phyloP scores from a whole-genome alignment of 1,284 basidiomycete species.

The Agaricales sp. region DNA sequence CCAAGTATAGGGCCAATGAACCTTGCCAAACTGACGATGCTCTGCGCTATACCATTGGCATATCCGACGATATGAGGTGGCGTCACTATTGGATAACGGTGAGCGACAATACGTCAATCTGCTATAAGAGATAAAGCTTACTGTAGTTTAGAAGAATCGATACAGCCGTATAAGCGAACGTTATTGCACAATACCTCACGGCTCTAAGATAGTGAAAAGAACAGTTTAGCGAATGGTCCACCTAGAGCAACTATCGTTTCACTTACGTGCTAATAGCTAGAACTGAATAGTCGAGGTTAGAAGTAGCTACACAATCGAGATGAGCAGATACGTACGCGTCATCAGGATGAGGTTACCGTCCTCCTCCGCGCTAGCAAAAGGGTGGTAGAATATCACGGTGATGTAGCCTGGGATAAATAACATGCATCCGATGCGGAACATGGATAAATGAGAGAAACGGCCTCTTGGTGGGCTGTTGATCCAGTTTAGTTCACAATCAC shows the following conservation, averaged over 20 bases:
- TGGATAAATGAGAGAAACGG: slow-evolving; percentile 73
- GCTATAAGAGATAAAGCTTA: slow-evolving; percentile 24
- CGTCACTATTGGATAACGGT: slow-evolving; percentile 43
- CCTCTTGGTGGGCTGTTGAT: slow-evolving; percentile 48
- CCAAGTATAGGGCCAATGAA: slow-evolving; percentile 73
- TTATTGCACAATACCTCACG: slow-evolving; percentile 64
- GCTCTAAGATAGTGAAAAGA: slow-evolving; percentile 32
- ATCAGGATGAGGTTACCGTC: slow-evolving; percentile 63
- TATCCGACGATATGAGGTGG: slow-evolving; percentile 67
- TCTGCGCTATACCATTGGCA: slow-evolving; percentile 76
- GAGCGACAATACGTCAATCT: slow-evolving; percentile 5
- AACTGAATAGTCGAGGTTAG: slow-evolving; percentile 25
- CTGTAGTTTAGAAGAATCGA: slow-evolving; percentile 77
- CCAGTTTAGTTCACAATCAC: neutral
- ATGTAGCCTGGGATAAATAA: slow-evolving; percentile 75
- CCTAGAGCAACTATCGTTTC: neutral
- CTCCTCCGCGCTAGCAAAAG: slow-evolving; percentile 48
- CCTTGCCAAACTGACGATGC: slow-evolving; percentile 73
- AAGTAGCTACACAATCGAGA: slow-evolving; percentile 7
- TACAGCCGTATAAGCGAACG: slow-evolving; percentile 71
- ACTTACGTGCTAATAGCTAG: slow-evolving; percentile 66
- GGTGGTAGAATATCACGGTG: slow-evolving; percentile 59
- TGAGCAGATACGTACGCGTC: slow-evolving; percentile 37
- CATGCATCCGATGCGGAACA: slow-evolving; percentile 73
- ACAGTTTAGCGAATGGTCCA: slow-evolving; percentile 4